These are phyloP conservation scores for Mycena rebaudengoi DNA, from an alignment of 768 basidiomycete species.

Conservation along the genomic window DNA sequence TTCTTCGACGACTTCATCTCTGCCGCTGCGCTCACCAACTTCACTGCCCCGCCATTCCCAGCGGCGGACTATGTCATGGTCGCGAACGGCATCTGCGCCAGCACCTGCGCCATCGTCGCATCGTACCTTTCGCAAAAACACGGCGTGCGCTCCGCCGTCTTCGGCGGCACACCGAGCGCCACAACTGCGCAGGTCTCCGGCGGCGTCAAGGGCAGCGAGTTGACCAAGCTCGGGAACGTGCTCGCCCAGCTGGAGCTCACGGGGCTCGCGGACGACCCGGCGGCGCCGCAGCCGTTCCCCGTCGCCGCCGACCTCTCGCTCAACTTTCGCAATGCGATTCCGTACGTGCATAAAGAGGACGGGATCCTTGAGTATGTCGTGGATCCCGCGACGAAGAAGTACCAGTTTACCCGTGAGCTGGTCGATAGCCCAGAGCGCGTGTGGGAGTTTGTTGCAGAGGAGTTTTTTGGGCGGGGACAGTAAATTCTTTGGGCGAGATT, in stretches of 20 bases:
- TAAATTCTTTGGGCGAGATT: too few relatives aligned
- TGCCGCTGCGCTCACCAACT: neutral
- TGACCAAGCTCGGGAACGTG: conserved; percentile 11
- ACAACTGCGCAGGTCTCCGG: conserved; percentile 17
- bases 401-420: conserved; percentile 22
- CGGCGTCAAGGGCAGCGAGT: conserved; percentile 26
- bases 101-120: conserved; percentile 20
- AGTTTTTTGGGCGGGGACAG: conserved; percentile 25
- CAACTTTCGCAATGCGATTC: conserved; percentile 27
- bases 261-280: conserved; percentile 13
- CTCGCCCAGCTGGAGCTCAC: conserved; percentile 15
- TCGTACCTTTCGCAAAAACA: conserved; percentile 20
- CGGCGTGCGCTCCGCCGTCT: conserved; percentile 17
- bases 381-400: conserved; percentile 20
- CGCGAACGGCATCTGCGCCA: conserved; percentile 23
- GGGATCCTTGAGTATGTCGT: conserved; percentile 20
- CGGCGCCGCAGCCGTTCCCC: conserved; percentile 24
- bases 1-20: conserved; percentile 15
- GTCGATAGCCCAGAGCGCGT: conserved; percentile 18
- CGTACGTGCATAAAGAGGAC: conserved; percentile 11
- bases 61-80: conserved; percentile 23
- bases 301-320: conserved; percentile 12
- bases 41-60: conserved; percentile 2
- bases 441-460: conserved; percentile 26
- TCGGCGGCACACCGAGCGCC: conserved; percentile 22